These are phyloP conservation scores for Neostapfia colusana DNA, from an alignment of 176 grass and related monocot species.

Conservation along the genomic window DNA sequence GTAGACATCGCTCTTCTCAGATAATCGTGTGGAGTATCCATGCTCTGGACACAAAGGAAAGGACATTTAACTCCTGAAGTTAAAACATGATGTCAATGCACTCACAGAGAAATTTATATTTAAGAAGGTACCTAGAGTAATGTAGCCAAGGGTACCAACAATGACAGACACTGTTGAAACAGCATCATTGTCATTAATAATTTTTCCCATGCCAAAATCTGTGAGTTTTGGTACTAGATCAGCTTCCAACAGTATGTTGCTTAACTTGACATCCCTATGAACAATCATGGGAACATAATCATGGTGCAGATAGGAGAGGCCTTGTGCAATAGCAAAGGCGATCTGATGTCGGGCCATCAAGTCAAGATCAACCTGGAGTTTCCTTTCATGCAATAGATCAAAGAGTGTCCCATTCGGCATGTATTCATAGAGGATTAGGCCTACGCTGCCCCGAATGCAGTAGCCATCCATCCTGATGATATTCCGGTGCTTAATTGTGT, in stretches of 20 bases:
- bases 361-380: constrained; percentile 28
- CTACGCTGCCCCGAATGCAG: constrained; percentile 51
- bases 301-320: constrained; percentile 73
- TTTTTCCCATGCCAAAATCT: constrained; percentile 67
- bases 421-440: constrained; percentile 56
- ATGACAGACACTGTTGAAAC: constrained; percentile 47
- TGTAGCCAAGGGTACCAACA: constrained; percentile 70
- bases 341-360: constrained; percentile 47
- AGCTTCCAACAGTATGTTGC: constrained; percentile 60
- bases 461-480: constrained; percentile 63
- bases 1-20: constrained; percentile 69
- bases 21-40: constrained; percentile 53
- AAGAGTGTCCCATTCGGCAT: constrained; percentile 51
- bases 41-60: constrained; percentile 42
- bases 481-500: constrained; percentile 58
- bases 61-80: not conserved
- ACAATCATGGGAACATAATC: constrained; percentile 65
- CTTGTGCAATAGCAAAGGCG: constrained; percentile 41
- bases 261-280: constrained; percentile 70
- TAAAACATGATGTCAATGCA: not conserved
- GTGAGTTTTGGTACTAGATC: constrained; percentile 61
- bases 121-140: constrained; percentile 59
- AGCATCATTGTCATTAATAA: constrained; percentile 25
- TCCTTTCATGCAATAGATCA: constrained; percentile 47
- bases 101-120: not conserved